These are phyloP conservation scores for Leccinellum albellum DNA, from an alignment of 768 basidiomycete species.

Conservation along the genomic window DNA sequence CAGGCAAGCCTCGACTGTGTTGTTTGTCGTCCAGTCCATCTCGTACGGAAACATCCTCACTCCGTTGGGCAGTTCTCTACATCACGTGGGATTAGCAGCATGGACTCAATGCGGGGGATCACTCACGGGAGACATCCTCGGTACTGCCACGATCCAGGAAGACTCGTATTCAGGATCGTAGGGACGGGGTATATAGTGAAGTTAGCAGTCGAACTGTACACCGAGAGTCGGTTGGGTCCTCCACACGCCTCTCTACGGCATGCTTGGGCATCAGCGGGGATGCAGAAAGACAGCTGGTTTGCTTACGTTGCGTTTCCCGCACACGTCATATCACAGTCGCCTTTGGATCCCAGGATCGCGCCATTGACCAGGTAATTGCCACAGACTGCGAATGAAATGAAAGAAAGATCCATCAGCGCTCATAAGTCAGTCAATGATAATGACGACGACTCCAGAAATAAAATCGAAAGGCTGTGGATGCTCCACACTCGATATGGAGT, in stretches of 20 bases:
- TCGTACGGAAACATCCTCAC: slow-evolving; percentile 60
- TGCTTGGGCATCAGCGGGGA: background rate
- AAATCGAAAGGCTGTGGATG: background rate
- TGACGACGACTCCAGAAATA: background rate
- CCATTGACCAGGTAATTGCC: slow-evolving; percentile 62
- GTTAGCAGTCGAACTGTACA: slow-evolving; percentile 53
- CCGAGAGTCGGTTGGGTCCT: slow-evolving; percentile 66
- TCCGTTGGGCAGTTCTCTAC: slow-evolving; percentile 45
- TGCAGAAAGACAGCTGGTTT: background rate
- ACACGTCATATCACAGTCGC: slow-evolving; percentile 71
- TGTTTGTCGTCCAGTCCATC: slow-evolving; percentile 56
- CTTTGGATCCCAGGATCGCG: slow-evolving; percentile 45
- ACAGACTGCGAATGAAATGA: slow-evolving; percentile 50
- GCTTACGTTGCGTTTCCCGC: slow-evolving; percentile 64
- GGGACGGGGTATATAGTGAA: slow-evolving; percentile 61
- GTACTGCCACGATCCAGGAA: slow-evolving; percentile 67
- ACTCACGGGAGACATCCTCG: slow-evolving; percentile 63
- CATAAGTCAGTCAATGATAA: background rate
- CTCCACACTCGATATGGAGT: background rate
- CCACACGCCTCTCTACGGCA: slow-evolving; percentile 61
- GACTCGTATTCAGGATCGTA: slow-evolving; percentile 44
- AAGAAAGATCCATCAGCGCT: background rate
- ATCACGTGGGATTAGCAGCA: background rate
- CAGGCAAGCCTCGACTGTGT: slow-evolving; percentile 62
- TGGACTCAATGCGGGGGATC: background rate